Percentiles rank a stretch among this genome's conserved stretches.
phyloP scores from a whole-genome alignment of 208 protist genomes.

The Trypanosoma grayi region DNA sequence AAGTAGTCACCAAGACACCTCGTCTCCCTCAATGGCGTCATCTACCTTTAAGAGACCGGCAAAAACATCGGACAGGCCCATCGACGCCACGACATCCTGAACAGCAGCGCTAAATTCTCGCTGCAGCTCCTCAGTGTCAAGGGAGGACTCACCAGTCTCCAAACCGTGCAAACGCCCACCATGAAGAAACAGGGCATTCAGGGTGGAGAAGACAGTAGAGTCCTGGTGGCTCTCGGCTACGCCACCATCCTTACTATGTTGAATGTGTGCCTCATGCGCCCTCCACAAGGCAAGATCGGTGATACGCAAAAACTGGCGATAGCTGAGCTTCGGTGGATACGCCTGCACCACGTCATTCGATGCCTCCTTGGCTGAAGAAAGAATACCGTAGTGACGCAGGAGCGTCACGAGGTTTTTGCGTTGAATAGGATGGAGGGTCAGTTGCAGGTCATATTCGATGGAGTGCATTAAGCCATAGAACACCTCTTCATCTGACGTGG shows the following conservation, averaged over 20 bases:
- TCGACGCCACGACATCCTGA: slow-evolving; percentile 36
- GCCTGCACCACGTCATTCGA: slow-evolving; percentile 19
- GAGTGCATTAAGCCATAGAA: slow-evolving; percentile 4
- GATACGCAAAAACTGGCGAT: slow-evolving; percentile 60
- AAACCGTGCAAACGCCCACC: not conserved
- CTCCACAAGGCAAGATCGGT: slow-evolving; percentile 68
- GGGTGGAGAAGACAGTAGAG: not conserved
- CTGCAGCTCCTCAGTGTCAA: slow-evolving; percentile 1
- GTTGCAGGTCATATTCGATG: slow-evolving; percentile 18
- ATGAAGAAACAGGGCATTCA: slow-evolving; percentile 17
- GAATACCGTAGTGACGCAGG: slow-evolving; percentile 38
- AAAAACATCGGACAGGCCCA: slow-evolving; percentile 57
- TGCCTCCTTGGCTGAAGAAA: slow-evolving; percentile 7
- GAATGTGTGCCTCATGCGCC: slow-evolving; percentile 14
- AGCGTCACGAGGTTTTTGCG: slow-evolving; percentile 28
- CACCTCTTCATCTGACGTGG: slow-evolving; percentile 21
- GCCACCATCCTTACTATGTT: not conserved
- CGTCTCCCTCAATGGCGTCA: slow-evolving; percentile 21
- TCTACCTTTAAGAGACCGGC: slow-evolving; percentile 16
- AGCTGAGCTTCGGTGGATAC: slow-evolving; percentile 60
- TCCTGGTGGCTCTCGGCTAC: no score
- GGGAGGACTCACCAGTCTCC: not conserved
- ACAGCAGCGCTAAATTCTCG: slow-evolving; percentile 33
- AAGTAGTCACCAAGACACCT: slow-evolving; percentile 18
- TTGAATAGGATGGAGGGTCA: slow-evolving; percentile 30